phyloP scores from a whole-genome alignment of 2,329 filamentous ascomycete genomes.

The Ophiobolus disseminans region DNA sequence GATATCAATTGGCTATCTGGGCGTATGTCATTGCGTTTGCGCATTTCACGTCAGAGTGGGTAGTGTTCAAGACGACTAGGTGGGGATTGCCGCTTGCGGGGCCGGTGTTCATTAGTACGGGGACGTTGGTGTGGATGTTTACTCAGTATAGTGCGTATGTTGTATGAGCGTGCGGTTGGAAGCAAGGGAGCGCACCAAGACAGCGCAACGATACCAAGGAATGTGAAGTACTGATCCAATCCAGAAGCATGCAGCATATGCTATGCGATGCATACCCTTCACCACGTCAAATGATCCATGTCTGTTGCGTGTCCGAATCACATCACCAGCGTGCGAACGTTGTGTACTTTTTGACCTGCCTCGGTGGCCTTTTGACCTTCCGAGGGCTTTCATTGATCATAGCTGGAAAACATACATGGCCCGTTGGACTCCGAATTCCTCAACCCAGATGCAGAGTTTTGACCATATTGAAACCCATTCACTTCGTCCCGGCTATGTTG shows the following conservation, averaged over 20 bases:
- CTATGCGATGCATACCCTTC: too few species aligned
- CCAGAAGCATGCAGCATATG: not conserved
- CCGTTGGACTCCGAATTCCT: conserved; percentile 50
- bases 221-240: not conserved
- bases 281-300: not conserved
- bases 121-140: conserved; percentile 67
- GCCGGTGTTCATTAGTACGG: conserved; percentile 64
- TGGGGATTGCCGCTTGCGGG: conserved; percentile 66
- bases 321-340: too few species aligned
- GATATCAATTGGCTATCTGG: conserved; percentile 80
- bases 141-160: conserved; percentile 75
- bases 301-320: too few species aligned
- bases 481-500: conserved; percentile 33
- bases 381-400: conserved; percentile 51
- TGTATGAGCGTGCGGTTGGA: conserved; percentile 6
- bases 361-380: conserved; percentile 44
- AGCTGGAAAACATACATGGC: conserved; percentile 51
- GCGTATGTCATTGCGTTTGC: conserved; percentile 78
- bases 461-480: conserved; percentile 45
- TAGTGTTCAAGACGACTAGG: conserved; percentile 77
- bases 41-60: conserved; percentile 71
- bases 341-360: conserved; percentile 48
- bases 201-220: too few species aligned
- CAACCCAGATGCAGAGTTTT: conserved; percentile 50
- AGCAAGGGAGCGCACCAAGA: too few species aligned